Evolutionary conservation across 805 yeast species (phyloP).

Genomic region (Candida nonsorbophila): DNA sequence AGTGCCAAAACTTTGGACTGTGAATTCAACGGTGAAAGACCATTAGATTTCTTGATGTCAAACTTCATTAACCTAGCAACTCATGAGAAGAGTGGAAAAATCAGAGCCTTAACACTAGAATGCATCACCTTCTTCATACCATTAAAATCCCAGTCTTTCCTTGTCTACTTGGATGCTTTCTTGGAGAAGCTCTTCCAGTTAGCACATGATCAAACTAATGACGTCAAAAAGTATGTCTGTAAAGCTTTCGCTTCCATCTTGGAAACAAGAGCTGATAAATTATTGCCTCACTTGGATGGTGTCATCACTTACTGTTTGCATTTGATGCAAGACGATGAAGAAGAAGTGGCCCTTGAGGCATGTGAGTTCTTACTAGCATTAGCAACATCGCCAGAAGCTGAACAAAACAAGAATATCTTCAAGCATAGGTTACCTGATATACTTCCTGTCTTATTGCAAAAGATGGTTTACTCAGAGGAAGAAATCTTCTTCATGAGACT

Average conservation of each 20-base stretch:
- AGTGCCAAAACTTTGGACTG: constrained; percentile 59
- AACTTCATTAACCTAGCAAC: constrained; percentile 45
- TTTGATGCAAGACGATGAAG: constrained; percentile 60
- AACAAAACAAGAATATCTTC: constrained; percentile 31
- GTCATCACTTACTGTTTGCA: constrained; percentile 80
- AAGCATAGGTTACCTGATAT: constrained; percentile 55
- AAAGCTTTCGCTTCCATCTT: constrained; percentile 65
- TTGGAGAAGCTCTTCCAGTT: constrained; percentile 60
- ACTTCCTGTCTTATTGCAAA: constrained; percentile 70
- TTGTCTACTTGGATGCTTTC: constrained; percentile 61
- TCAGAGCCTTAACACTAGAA: constrained; percentile 58
- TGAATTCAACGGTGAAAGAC: constrained; percentile 60
- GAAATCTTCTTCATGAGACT: constrained; percentile 62
- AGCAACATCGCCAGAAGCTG: constrained; percentile 58
- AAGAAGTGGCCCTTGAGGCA: constrained; percentile 82
- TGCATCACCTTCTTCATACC: constrained; percentile 77
- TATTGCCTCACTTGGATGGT: constrained; percentile 79
- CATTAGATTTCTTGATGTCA: constrained; percentile 64
- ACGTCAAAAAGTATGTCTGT: constrained; percentile 71
- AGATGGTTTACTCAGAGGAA: constrained; percentile 86
- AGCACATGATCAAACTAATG: constrained; percentile 56
- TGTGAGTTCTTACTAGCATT: constrained; percentile 84
- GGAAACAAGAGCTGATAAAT: constrained; percentile 74
- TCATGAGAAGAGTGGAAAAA: constrained; percentile 33
- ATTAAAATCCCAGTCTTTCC: constrained; percentile 59